Percentiles rank a stretch among this genome's conserved stretches.
Evolutionary conservation across 2,329 filamentous ascomycete species (phyloP).

Genomic region (Cryphonectria japonica): DNA sequence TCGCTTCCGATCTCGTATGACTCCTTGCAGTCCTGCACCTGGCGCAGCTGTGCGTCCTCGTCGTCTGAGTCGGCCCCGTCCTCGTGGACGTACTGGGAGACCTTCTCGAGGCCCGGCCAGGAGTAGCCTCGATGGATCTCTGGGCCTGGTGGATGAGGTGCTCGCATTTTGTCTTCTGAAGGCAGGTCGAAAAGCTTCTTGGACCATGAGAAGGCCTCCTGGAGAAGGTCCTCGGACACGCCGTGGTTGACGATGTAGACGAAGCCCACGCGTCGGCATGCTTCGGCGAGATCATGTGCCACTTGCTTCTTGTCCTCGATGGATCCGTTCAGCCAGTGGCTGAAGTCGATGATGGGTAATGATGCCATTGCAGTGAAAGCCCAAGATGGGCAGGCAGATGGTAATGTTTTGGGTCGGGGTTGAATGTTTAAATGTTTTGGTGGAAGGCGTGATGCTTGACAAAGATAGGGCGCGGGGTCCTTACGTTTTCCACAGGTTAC

Average conservation of each 20-base stretch:
- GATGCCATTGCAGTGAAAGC: conserved; percentile 3
- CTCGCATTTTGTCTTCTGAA: conserved; percentile 41
- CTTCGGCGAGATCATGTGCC: conserved; percentile 31
- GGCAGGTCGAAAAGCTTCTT: conserved; percentile 39
- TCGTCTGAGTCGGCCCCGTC: conserved; percentile 24
- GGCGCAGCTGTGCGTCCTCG: conserved; percentile 26
- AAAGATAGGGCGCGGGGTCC: conserved; percentile 14
- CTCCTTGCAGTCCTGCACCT: conserved; percentile 37
- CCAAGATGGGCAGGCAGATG: neutral
- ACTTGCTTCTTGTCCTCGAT: conserved; percentile 18
- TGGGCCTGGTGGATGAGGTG: conserved; percentile 39
- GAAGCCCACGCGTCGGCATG: conserved; percentile 40
- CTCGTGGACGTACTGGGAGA: conserved; percentile 32
- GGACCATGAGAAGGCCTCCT: conserved; percentile 40
- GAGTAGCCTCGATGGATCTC: conserved; percentile 32
- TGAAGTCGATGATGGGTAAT: conserved; percentile 28
- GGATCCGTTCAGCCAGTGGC: conserved; percentile 23
- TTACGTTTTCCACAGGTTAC: conserved; percentile 11
- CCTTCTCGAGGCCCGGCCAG: conserved; percentile 34
- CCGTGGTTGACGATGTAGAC: conserved; percentile 42
- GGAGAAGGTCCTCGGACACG: conserved; percentile 40
- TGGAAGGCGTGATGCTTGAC: neutral
- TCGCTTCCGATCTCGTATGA: conserved; percentile 33
- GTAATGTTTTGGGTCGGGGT: neutral
- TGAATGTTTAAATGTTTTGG: neutral